A percentile compares a stretch with the other conserved stretches of the same genome.
Evolutionary conservation across 1,284 basidiomycete species (phyloP).

Genomic region (Pseudozyma tsukubaensis): DNA sequence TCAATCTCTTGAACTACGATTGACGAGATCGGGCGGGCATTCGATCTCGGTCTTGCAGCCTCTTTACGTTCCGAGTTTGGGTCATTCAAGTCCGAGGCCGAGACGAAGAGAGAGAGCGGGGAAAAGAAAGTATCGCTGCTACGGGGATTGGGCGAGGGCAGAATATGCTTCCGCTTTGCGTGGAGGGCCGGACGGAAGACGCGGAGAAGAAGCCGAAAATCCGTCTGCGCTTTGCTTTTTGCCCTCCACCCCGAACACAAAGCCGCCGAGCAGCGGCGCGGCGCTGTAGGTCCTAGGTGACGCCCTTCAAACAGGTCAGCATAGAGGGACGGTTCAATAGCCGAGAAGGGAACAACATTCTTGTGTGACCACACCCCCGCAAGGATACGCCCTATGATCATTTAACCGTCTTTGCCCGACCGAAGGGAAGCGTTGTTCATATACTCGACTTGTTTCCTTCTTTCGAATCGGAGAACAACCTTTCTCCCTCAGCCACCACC

Average conservation of each 20-base stretch:
- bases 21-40: no score
- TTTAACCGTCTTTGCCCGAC: slow-evolving; percentile 6
- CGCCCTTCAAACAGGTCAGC: not conserved
- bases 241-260: not conserved
- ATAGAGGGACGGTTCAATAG: no score
- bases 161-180: not conserved
- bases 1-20: no score
- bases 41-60: no score
- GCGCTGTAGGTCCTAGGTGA: no score
- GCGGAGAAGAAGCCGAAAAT: slow-evolving; percentile 16
- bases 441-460: not conserved
- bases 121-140: not conserved
- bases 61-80: no score
- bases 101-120: not conserved
- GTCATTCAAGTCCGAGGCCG: not conserved
- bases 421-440: not conserved
- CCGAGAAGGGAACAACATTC: no score
- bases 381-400: no score
- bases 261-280: not conserved
- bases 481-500: not conserved
- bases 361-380: no score
- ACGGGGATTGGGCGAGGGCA: slow-evolving; percentile 2
- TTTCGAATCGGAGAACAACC: no score
- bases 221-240: not conserved
- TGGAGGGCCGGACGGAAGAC: slow-evolving; percentile 30